Conservation (phyloP, 2,329 filamentous ascomycete species). For the Hortaea sp. region DNA sequence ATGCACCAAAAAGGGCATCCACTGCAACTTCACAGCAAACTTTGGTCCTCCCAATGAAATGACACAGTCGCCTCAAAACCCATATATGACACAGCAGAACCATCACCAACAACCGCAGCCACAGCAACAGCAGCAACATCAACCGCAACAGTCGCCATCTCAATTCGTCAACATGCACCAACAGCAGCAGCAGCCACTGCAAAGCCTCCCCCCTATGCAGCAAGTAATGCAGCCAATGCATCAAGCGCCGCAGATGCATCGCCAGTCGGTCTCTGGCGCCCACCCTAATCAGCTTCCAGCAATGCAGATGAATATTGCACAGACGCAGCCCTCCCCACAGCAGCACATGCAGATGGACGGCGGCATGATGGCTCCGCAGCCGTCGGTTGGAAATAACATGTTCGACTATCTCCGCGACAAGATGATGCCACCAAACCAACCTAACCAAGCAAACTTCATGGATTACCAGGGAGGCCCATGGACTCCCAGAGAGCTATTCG, state of each 20-base stretch:
- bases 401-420: conserved; percentile 26
- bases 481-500: conserved; percentile 36
- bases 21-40: conserved; percentile 28
- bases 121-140: conserved; percentile 2
- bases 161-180: neutral
- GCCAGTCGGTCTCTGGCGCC: conserved; percentile 7
- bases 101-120: conserved; percentile 10
- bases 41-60: conserved; percentile 11
- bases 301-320: conserved; percentile 6
- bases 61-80: conserved; percentile 12
- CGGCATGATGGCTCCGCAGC: conserved; percentile 21
- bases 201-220: conserved; percentile 10
- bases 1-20: conserved; percentile 40
- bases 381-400: conserved; percentile 16
- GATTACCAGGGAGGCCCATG: conserved; percentile 27
- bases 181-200: conserved; percentile 4
- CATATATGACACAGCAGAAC: conserved; percentile 12
- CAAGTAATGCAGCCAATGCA: conserved; percentile 16
- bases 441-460: conserved; percentile 13
- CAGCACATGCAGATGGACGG: conserved; percentile 16
- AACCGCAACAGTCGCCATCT: neutral
- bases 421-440: conserved; percentile 16
- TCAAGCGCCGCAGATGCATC: conserved; percentile 8
- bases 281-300: conserved; percentile 6
- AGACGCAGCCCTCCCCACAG: conserved; percentile 4